phyloP scores from a whole-genome alignment of 495 filamentous ascomycete genomes.

The Penicillium malachiteum region DNA sequence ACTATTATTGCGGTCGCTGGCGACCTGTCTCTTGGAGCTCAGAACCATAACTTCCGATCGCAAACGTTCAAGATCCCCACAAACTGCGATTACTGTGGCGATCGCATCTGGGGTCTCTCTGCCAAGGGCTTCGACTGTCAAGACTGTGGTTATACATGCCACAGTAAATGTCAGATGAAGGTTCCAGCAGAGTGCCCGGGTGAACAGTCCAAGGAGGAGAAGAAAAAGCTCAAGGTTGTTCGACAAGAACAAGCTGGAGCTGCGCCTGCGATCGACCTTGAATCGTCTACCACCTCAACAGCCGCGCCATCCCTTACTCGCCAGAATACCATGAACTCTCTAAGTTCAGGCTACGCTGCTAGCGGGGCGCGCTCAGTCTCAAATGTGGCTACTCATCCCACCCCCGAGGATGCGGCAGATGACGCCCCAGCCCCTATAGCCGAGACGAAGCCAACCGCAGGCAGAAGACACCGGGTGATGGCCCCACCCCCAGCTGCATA shows the following conservation, averaged over 20 bases:
- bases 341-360: constrained; percentile 84
- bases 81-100: constrained; percentile 94
- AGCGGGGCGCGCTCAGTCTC: constrained; percentile 75
- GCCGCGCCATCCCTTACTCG: constrained; percentile 61
- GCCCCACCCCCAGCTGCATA: constrained; percentile 87
- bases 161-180: constrained; percentile 99
- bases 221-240: constrained; percentile 83
- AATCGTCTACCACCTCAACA: constrained; percentile 36
- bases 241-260: constrained; percentile 76
- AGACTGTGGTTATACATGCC: constrained; percentile 96
- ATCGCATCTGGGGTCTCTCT: constrained; percentile 92
- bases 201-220: constrained; percentile 88
- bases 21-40: constrained; percentile 85
- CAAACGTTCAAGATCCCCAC: constrained; percentile 99
- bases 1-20: constrained; percentile 85
- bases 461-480: constrained; percentile 67
- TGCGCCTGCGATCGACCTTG: constrained; percentile 38
- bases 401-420: constrained; percentile 35
- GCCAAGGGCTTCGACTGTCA: constrained; percentile 95
- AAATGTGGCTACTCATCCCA: constrained; percentile 44
- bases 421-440: constrained; percentile 28
- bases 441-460: constrained; percentile 38
- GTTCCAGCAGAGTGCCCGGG: constrained; percentile 94
- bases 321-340: constrained; percentile 88
- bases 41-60: constrained; percentile 93